Conservation (phyloP, 306 rosid genomes). For the Cucurbita pepo region DNA sequence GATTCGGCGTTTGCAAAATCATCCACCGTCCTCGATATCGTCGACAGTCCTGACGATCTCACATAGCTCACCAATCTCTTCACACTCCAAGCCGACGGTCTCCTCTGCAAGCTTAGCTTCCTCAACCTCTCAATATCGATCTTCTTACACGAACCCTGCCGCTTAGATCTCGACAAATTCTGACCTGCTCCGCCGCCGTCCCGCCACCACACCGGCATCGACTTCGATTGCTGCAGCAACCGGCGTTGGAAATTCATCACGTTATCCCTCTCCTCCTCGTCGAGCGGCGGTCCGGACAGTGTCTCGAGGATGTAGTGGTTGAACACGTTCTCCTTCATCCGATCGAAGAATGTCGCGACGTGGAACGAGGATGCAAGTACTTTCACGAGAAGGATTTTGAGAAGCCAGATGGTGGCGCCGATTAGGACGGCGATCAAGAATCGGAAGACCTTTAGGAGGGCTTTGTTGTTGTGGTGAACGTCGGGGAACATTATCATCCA, state of each 20-base stretch:
- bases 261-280: slow-evolving; percentile 22
- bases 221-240: slow-evolving; percentile 7
- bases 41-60: slow-evolving; percentile 25
- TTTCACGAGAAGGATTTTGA: slow-evolving; percentile 28
- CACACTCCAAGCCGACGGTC: slow-evolving; percentile 28
- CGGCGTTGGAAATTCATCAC: not conserved
- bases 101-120: slow-evolving; percentile 17
- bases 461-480: slow-evolving; percentile 17
- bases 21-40: slow-evolving; percentile 24
- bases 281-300: slow-evolving; percentile 32
- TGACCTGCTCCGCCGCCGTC: not conserved
- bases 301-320: slow-evolving; percentile 28
- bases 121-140: slow-evolving; percentile 31
- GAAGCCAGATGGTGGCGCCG: slow-evolving; percentile 33
- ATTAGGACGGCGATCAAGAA: slow-evolving; percentile 21
- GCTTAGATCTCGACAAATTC: slow-evolving; percentile 7
- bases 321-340: slow-evolving; percentile 38
- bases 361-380: slow-evolving; percentile 38
- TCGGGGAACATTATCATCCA: slow-evolving; percentile 37
- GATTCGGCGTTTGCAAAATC: slow-evolving; percentile 28
- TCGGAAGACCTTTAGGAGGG: slow-evolving; percentile 20
- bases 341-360: slow-evolving; percentile 33
- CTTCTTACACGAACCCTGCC: slow-evolving; percentile 10
- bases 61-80: slow-evolving; percentile 22
- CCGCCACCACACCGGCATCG: slow-evolving; percentile 23